Base-by-base conservation (phyloP, 768 basidiomycete genomes). In the Trametes maxima region DNA sequence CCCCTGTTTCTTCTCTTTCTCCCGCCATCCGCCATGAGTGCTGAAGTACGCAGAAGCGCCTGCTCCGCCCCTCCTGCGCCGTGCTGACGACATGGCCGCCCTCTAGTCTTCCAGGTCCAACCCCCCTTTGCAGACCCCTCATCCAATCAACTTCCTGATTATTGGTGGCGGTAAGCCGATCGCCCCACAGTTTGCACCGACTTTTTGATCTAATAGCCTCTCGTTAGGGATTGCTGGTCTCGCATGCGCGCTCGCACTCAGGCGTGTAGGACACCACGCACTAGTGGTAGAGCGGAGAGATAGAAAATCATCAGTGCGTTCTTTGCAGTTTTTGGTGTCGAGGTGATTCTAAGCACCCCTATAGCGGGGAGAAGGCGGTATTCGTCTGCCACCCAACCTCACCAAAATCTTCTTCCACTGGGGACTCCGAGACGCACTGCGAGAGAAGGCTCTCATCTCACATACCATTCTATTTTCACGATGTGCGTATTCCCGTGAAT, bases 371-470 rank as follows among this genome's bases (percentile, higher is more conserved):
- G 40, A 59, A 45, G 67, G 73, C 24, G 74, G 74, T 3, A 54
- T 72, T 36, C 65, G 74, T 5, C 64, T 76, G 48, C 70, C 76
- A 40, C 76, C 77, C 1, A 78, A 77, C 54, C 66, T 76, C 68
- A 70, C 72, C 46, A 73, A 75, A 54, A 70, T 78, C 3, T 67
- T 77, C 45, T 67, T 69, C 21, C 68, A 71, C 43, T 78, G 77
- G 76, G 75, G 74, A 13, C 66, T 77, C 46, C 59, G 60, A 16
- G 60, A 66, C 33, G 57, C 72, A 37, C 51, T 77, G 10, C 49
- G 50, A 42, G 57, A 69, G 39, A 67, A 69, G 2, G 67, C 65
- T 17, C 45, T 67, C 28, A 60, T 63, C 19, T 63, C 69, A 11
- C 64, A 67, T 21, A 65, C 65, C 1, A 28, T 73, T 14, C 55